Evolutionary conservation across 140 eudicot genomes (phyloP).

Genomic region (Ambrosia hybrid): DNA sequence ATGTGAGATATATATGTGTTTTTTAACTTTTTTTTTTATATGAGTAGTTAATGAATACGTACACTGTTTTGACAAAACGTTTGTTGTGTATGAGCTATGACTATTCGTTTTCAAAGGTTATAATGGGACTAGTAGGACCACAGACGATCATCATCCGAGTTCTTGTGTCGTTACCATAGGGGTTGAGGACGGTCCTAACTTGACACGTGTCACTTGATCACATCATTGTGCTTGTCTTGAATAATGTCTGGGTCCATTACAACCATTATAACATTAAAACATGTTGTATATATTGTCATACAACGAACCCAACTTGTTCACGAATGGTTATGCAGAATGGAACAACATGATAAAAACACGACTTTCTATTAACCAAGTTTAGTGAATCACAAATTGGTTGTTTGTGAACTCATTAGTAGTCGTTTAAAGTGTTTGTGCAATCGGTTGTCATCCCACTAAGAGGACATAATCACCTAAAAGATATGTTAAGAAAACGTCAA

Average conservation of each 20-base stretch:
- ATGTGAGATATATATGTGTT: too few relatives aligned
- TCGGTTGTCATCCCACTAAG: background rate
- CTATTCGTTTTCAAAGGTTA: background rate
- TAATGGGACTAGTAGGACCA: background rate
- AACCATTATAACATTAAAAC: background rate
- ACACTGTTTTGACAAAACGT: background rate
- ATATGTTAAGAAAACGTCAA: too few relatives aligned
- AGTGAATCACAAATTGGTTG: background rate
- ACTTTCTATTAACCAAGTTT: background rate
- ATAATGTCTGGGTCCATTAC: background rate
- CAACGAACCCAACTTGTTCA: background rate
- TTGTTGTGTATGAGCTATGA: background rate
- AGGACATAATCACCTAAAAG: background rate
- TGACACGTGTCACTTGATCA: background rate
- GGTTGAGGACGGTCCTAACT: constrained; percentile 3
- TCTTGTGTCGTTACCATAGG: background rate
- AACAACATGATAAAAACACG: background rate
- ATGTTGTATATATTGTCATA: background rate
- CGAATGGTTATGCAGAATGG: background rate
- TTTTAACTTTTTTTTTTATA: background rate
- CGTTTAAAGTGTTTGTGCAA: background rate
- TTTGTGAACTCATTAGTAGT: background rate
- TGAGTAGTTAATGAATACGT: background rate
- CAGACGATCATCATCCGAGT: background rate
- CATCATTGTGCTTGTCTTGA: background rate